Evolutionary conservation across 2,329 filamentous ascomycete genomes (phyloP).

Genomic region (Grosmannia huntii): DNA sequence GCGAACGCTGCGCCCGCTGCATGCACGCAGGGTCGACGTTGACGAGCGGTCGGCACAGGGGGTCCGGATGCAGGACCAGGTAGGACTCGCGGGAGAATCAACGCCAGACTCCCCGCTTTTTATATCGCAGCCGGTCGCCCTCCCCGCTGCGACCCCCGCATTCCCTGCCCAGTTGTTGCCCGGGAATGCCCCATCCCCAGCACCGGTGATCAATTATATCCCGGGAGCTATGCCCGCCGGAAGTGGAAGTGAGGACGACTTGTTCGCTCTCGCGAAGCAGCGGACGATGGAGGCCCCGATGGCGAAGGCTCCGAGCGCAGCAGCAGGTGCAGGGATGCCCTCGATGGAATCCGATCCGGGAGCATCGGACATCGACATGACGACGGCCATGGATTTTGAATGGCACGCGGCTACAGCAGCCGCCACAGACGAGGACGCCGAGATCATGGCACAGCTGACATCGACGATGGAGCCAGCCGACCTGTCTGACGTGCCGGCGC

Average conservation of each 20-base stretch:
- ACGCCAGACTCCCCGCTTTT: not conserved
- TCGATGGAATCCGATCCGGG: not conserved
- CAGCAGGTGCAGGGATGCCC: not conserved
- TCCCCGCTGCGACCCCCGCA: not conserved
- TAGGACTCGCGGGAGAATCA: not conserved
- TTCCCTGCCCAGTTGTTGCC: not conserved
- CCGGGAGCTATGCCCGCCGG: not conserved
- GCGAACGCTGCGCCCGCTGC: not conserved
- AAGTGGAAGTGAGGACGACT: not conserved
- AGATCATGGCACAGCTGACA: not conserved
- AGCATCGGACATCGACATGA: not conserved
- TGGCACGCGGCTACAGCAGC: not conserved
- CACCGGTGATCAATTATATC: not conserved
- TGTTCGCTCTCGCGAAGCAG: not conserved
- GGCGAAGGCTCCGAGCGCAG: not conserved
- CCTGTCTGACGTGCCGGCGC: not conserved
- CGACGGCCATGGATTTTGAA: not conserved
- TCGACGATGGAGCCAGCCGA: not conserved
- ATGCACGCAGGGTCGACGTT: not conserved
- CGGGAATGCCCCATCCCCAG: not conserved
- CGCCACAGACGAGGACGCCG: not conserved
- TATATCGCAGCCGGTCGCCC: not conserved
- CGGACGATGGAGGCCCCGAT: not conserved
- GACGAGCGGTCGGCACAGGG: not conserved
- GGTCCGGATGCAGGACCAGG: not conserved